These are phyloP conservation scores for Cenococcum geophilum DNA, from an alignment of 495 filamentous ascomycete species.

Conservation along the genomic window DNA sequence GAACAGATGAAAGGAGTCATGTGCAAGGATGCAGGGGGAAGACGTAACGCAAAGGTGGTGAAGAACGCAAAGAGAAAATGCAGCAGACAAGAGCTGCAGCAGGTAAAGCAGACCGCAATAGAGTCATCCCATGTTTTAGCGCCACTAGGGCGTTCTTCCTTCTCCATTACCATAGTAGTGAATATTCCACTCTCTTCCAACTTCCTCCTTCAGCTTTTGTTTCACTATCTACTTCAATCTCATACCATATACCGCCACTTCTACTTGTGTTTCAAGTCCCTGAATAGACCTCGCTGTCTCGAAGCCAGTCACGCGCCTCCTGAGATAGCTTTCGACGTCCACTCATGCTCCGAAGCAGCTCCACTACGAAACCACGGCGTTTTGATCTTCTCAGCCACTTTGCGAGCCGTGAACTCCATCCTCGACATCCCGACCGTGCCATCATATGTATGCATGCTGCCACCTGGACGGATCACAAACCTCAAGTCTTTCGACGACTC, in stretches of 20 bases:
- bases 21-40: too few relatives aligned
- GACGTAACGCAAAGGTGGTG: too few relatives aligned
- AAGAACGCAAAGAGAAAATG: too few relatives aligned
- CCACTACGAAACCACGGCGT: slow-evolving; percentile 20
- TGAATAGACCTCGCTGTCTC: slow-evolving; percentile 4
- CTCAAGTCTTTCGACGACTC: not conserved
- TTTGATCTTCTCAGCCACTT: slow-evolving; percentile 32
- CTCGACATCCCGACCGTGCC: slow-evolving; percentile 32
- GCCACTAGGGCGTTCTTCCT: too few relatives aligned
- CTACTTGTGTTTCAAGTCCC: slow-evolving; percentile 3
- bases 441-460: slow-evolving; percentile 20
- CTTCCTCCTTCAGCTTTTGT: not conserved
- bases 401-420: slow-evolving; percentile 32
- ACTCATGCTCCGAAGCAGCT: slow-evolving; percentile 24
- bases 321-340: slow-evolving; percentile 2
- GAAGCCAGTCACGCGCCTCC: not conserved
- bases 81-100: too few relatives aligned
- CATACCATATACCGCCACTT: not conserved
- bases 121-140: too few relatives aligned
- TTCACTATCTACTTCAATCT: not conserved
- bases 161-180: not conserved
- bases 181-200: not conserved
- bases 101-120: too few relatives aligned
- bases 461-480: not conserved
- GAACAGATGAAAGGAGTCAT: too few relatives aligned